A percentile compares a stretch with the other conserved stretches of the same genome.
Evolutionary conservation across 2,329 filamentous ascomycete genomes (phyloP).

Genomic region (Aspergillus quadricinctus): DNA sequence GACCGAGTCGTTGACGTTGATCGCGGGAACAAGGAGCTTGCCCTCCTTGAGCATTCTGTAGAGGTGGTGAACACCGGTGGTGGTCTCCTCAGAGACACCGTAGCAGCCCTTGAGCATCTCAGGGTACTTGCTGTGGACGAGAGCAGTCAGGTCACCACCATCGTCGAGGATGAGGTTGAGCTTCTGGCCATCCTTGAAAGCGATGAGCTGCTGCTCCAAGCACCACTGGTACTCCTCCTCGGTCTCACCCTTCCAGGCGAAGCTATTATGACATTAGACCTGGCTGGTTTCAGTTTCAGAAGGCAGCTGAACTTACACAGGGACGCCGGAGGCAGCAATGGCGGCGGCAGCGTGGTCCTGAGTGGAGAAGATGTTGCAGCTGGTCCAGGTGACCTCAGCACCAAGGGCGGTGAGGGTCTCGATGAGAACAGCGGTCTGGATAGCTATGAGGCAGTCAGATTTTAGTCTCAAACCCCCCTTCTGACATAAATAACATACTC

Average conservation of each 20-base stretch:
- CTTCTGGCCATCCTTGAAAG: slow-evolving; percentile 95
- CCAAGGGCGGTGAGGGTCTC: slow-evolving; percentile 93
- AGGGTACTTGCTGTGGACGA: slow-evolving; percentile 97
- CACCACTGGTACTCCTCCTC: slow-evolving; percentile 99
- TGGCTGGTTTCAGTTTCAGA: slow-evolving; percentile 17
- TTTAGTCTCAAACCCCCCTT: neutral
- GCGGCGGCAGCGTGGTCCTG: slow-evolving; percentile 97
- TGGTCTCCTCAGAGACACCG: slow-evolving; percentile 99
- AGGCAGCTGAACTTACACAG: slow-evolving; percentile 55
- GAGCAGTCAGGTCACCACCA: slow-evolving; percentile 91
- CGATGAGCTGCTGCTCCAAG: slow-evolving; percentile 92
- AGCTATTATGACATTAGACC: slow-evolving; percentile 35
- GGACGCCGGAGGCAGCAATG: slow-evolving; percentile 88
- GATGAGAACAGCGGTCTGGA: slow-evolving; percentile 98
- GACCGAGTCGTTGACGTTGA: slow-evolving; percentile 99
- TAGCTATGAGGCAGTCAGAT: slow-evolving; percentile 51
- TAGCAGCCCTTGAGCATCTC: slow-evolving; percentile 98
- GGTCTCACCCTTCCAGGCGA: slow-evolving; percentile 84
- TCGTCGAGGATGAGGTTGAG: slow-evolving; percentile 99
- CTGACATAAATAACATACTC: slow-evolving; percentile 53
- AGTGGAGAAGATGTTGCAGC: slow-evolving; percentile 99
- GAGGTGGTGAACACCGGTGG: slow-evolving; percentile 98
- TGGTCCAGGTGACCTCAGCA: slow-evolving; percentile 98
- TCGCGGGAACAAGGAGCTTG: slow-evolving; percentile 84
- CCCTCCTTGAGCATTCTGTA: slow-evolving; percentile 96